These are phyloP conservation scores for Mycosphaerella sp. DNA, from an alignment of 2,329 filamentous ascomycete species.

Conservation along the genomic window DNA sequence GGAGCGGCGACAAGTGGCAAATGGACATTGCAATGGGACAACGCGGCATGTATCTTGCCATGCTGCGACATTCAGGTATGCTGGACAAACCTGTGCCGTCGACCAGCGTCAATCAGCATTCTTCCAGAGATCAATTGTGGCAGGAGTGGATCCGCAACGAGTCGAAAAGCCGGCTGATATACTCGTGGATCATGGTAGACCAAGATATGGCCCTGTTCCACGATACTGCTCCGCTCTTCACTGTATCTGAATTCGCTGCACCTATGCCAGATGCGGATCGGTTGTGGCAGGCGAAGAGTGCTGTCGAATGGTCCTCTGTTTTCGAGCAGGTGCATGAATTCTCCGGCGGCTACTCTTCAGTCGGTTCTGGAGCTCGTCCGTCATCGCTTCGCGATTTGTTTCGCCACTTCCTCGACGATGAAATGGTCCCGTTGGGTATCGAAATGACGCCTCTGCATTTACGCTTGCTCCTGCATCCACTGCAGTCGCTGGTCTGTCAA, in stretches of 20 bases:
- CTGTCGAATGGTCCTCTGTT: slow-evolving; percentile 54
- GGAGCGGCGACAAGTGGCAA: slow-evolving; percentile 71
- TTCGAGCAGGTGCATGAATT: slow-evolving; percentile 56
- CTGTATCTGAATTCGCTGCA: slow-evolving; percentile 58
- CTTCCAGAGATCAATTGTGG: slow-evolving; percentile 52
- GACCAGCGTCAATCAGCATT: slow-evolving; percentile 42
- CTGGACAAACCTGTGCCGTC: slow-evolving; percentile 47
- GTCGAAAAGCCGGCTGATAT: slow-evolving; percentile 60
- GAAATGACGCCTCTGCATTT: slow-evolving; percentile 54
- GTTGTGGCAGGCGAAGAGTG: slow-evolving; percentile 57
- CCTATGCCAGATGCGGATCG: slow-evolving; percentile 59
- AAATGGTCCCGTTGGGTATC: slow-evolving; percentile 49
- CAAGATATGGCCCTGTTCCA: slow-evolving; percentile 64
- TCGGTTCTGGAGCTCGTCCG: slow-evolving; percentile 48
- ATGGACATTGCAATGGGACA: slow-evolving; percentile 73
- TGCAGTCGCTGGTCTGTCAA: slow-evolving; percentile 61
- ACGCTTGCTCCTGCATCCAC: slow-evolving; percentile 61
- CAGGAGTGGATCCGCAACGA: slow-evolving; percentile 60
- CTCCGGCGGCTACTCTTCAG: slow-evolving; percentile 48
- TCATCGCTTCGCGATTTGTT: slow-evolving; percentile 60
- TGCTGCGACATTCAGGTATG: slow-evolving; percentile 64
- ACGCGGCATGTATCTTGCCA: slow-evolving; percentile 65
- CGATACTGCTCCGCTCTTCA: slow-evolving; percentile 57
- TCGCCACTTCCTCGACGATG: slow-evolving; percentile 61
- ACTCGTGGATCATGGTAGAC: slow-evolving; percentile 70